Evolutionary conservation across 768 basidiomycete species (phyloP).

Genomic region (Piloderma croceum): DNA sequence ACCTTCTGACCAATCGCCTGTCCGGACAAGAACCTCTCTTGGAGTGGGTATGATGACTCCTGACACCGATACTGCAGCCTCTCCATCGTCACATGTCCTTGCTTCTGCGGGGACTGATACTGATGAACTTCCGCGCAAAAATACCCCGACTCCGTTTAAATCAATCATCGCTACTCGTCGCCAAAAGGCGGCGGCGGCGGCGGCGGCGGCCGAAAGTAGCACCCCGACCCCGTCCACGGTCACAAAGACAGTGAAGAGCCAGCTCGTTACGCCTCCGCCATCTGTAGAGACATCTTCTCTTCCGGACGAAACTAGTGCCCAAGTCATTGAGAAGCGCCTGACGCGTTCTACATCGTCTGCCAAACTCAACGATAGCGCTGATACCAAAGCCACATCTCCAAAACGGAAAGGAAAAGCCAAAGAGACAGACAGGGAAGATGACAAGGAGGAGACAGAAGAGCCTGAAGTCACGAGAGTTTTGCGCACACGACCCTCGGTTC

Average conservation of each 20-base stretch:
- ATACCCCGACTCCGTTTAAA: slow-evolving; percentile 35
- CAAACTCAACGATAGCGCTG: slow-evolving; percentile 4
- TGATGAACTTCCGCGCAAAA: slow-evolving; percentile 15
- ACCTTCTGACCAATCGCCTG: slow-evolving; percentile 23
- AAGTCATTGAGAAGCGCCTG: slow-evolving; percentile 23
- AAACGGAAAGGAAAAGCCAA: slow-evolving; percentile 39
- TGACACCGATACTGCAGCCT: slow-evolving; percentile 23
- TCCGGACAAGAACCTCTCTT: too few species aligned
- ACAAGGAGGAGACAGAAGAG: slow-evolving; percentile 42
- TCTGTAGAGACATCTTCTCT: slow-evolving; percentile 39
- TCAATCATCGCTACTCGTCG: slow-evolving; percentile 58
- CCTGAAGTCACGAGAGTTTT: slow-evolving; percentile 46
- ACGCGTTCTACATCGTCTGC: slow-evolving; percentile 20
- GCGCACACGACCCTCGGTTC: slow-evolving; percentile 41
- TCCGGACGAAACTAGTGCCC: slow-evolving; percentile 19
- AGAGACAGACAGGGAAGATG: slow-evolving; percentile 25
- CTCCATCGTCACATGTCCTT: too few species aligned
- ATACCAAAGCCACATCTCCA: slow-evolving; percentile 6
- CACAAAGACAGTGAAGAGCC: slow-evolving; percentile 22
- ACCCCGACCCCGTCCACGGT: too few species aligned
- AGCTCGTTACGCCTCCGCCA: slow-evolving; percentile 43
- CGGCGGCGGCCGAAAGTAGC: slow-evolving; percentile 10
- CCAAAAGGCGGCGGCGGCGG: slow-evolving; percentile 38
- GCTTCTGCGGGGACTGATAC: too few species aligned
- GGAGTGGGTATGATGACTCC: too few species aligned